phyloP scores from a whole-genome alignment of 371 early-diverging fungal genomes.

The Conidiobolus incongruus region DNA sequence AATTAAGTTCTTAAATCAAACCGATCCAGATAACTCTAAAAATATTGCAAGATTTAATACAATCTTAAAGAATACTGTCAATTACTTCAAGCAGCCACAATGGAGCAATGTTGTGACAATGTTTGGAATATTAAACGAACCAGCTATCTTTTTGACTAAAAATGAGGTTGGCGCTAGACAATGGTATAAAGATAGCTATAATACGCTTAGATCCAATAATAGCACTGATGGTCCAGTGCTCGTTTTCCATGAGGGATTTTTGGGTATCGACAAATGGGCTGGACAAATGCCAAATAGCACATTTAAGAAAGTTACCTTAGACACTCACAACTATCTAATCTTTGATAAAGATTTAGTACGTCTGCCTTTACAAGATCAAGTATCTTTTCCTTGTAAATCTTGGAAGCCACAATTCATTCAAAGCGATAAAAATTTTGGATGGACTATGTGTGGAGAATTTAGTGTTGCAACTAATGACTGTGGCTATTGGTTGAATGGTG shows the following conservation, averaged over 20 bases:
- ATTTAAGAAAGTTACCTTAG: slow-evolving; percentile 6
- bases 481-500: slow-evolving; percentile 39
- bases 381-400: slow-evolving; percentile 8
- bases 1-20: slow-evolving; percentile 3
- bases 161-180: slow-evolving; percentile 6
- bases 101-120: slow-evolving; percentile 21
- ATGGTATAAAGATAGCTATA: slow-evolving; percentile 9
- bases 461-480: slow-evolving; percentile 49
- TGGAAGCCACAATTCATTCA: slow-evolving; percentile 6
- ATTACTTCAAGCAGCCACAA: slow-evolving; percentile 11
- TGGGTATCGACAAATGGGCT: slow-evolving; percentile 10
- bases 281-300: slow-evolving; percentile 7
- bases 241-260: slow-evolving; percentile 13
- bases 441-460: slow-evolving; percentile 50
- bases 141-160: slow-evolving; percentile 4
- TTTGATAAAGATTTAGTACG: neutral
- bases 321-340: slow-evolving; percentile 2
- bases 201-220: slow-evolving; percentile 1
- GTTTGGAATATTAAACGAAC: slow-evolving; percentile 25
- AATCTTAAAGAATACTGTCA: slow-evolving; percentile 4
- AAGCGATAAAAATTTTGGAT: slow-evolving; percentile 12
- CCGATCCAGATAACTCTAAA: slow-evolving; percentile 6
- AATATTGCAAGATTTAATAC: slow-evolving; percentile 6
- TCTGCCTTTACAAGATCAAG: neutral
- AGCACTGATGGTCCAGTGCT: slow-evolving; percentile 5